Evolutionary conservation across 305 asterid species (phyloP).

Genomic region (Fraxinus albicans): DNA sequence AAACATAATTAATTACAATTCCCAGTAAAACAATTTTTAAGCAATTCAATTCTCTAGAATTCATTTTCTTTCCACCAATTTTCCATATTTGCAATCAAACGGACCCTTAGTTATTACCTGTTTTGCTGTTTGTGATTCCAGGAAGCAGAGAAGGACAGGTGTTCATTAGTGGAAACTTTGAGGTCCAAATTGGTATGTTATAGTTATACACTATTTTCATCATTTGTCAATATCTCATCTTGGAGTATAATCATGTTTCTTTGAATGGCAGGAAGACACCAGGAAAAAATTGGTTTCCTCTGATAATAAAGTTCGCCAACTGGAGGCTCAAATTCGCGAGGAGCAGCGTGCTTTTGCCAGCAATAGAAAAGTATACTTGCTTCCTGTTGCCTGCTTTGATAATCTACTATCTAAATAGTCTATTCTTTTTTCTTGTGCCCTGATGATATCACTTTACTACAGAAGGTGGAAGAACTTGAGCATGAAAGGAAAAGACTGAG

Average conservation of each 20-base stretch:
- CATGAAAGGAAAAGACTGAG: slow-evolving; percentile 58
- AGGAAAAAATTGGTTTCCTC: slow-evolving; percentile 82
- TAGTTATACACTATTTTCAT: not conserved
- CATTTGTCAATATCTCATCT: not conserved
- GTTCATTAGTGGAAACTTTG: slow-evolving; percentile 69
- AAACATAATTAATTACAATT: too few species aligned
- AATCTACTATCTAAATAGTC: slow-evolving; percentile 13
- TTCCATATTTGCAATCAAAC: too few species aligned
- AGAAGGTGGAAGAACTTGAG: slow-evolving; percentile 89
- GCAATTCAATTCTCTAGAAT: too few species aligned
- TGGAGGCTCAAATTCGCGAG: slow-evolving; percentile 74
- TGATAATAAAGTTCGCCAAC: slow-evolving; percentile 85
- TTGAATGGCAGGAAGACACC: slow-evolving; percentile 70
- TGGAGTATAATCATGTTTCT: slow-evolving; percentile 6
- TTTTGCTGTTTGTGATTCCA: slow-evolving; percentile 31
- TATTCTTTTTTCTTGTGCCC: slow-evolving; percentile 11
- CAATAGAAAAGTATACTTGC: slow-evolving; percentile 56
- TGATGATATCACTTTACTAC: slow-evolving; percentile 26
- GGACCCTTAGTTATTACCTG: slow-evolving; percentile 11
- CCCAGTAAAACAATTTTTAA: too few species aligned
- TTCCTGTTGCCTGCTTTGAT: slow-evolving; percentile 17
- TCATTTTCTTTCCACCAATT: too few species aligned
- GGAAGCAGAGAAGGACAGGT: slow-evolving; percentile 88
- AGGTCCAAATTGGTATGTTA: slow-evolving; percentile 84
- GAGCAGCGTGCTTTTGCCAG: slow-evolving; percentile 70